These are phyloP conservation scores for Blastobotrys niveus DNA, from an alignment of 1,139 yeast genomes.

Conservation along the genomic window DNA sequence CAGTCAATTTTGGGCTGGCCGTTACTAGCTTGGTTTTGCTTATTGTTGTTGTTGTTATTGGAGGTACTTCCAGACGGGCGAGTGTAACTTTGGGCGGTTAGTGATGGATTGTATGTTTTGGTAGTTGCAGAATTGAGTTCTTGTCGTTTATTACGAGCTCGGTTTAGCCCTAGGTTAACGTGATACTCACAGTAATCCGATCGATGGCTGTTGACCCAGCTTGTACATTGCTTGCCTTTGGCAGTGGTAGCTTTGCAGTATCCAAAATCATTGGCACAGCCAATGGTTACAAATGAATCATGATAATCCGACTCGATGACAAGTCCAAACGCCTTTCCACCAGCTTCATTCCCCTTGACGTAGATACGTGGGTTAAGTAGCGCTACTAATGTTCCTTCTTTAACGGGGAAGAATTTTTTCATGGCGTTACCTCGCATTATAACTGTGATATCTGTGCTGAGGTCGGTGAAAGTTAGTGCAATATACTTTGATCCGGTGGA, in stretches of 20 bases:
- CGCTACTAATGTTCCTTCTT: constrained; percentile 68
- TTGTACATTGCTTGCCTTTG: constrained; percentile 49
- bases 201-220: constrained; percentile 51
- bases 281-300: constrained; percentile 61
- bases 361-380: constrained; percentile 67
- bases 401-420: constrained; percentile 63
- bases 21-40: too few species aligned
- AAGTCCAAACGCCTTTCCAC: constrained; percentile 49
- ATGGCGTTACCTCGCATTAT: constrained; percentile 65
- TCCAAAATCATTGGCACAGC: constrained; percentile 64
- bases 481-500: constrained; percentile 49
- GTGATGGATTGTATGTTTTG: constrained; percentile 27
- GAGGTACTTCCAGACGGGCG: too few species aligned
- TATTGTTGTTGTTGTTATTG: too few species aligned
- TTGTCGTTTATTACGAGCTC: constrained; percentile 44
- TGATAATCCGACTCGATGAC: constrained; percentile 45
- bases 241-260: constrained; percentile 50
- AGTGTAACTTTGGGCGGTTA: background rate
- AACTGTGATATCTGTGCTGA: constrained; percentile 52
- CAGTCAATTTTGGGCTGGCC: background rate
- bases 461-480: constrained; percentile 62
- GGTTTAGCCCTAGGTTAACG: constrained; percentile 49
- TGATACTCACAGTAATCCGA: constrained; percentile 67
- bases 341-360: constrained; percentile 28
- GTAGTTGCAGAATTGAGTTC: constrained; percentile 49